Evolutionary conservation across 352 stramenopile species (phyloP).

Genomic region (Phytophthora ohioensis): DNA sequence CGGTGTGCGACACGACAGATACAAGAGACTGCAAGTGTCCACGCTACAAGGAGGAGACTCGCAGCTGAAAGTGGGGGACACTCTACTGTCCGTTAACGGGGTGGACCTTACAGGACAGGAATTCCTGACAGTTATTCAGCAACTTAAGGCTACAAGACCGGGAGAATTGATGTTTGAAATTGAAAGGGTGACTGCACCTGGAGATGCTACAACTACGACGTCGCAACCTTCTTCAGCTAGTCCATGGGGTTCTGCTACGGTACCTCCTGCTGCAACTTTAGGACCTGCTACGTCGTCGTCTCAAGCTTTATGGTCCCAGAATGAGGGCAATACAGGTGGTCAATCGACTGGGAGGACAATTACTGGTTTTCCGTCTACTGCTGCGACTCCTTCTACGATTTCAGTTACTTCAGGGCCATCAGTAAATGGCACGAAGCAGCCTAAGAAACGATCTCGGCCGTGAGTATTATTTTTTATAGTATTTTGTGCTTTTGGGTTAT

Average conservation of each 20-base stretch:
- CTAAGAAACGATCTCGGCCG: constrained; percentile 55
- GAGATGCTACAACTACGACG: neutral
- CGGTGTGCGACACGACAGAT: constrained; percentile 69
- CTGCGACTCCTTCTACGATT: neutral
- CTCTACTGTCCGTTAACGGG: constrained; percentile 75
- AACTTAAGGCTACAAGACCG: constrained; percentile 61
- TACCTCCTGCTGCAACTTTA: neutral
- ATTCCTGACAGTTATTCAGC: constrained; percentile 65
- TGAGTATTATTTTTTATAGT: constrained; percentile 35
- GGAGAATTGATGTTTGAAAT: constrained; percentile 70
- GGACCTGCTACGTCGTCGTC: neutral
- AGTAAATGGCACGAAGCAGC: constrained; percentile 24
- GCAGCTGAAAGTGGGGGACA: constrained; percentile 64
- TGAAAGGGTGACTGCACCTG: constrained; percentile 39
- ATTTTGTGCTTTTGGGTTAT: neutral
- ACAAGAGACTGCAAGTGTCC: constrained; percentile 65
- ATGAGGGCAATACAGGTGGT: constrained; percentile 2
- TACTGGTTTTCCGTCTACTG: neutral
- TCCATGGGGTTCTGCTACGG: constrained; percentile 2
- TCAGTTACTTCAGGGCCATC: neutral
- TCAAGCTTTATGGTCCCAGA: constrained; percentile 10
- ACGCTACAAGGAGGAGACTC: constrained; percentile 55
- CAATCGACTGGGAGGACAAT: constrained; percentile 4
- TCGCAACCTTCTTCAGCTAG: neutral
- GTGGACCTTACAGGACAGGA: constrained; percentile 54